These are phyloP conservation scores for Dactylorhiza incarnata DNA, from an alignment of 106 monocot genomes.

Conservation along the genomic window DNA sequence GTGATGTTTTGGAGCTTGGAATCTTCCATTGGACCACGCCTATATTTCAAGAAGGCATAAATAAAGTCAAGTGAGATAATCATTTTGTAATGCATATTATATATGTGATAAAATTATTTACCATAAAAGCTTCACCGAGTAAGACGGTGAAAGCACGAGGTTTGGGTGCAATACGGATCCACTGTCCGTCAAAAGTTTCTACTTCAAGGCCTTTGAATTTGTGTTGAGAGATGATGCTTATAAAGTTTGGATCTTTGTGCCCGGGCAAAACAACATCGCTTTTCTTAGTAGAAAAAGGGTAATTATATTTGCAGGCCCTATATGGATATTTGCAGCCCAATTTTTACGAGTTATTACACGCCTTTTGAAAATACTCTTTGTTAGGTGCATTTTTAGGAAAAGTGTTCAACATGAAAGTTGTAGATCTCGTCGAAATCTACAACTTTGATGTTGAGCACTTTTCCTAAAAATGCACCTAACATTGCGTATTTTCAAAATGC, in stretches of 20 bases:
- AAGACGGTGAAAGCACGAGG: conserved; percentile 1
- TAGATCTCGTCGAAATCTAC: no score
- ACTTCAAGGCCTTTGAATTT: background rate
- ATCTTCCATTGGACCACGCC: conserved; percentile 29
- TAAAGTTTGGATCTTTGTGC: background rate
- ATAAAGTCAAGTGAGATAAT: background rate
- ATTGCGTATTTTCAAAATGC: no score
- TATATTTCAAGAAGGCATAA: background rate
- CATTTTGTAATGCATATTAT: background rate
- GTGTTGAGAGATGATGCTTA: background rate
- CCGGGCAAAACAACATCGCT: background rate
- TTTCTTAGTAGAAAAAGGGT: background rate
- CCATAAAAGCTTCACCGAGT: conserved; percentile 4
- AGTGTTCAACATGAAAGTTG: no score
- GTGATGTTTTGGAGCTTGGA: conserved; percentile 4
- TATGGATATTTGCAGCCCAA: no score
- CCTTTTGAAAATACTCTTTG: no score
- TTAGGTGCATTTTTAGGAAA: no score
- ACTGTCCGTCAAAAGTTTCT: background rate
- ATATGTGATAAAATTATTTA: background rate
- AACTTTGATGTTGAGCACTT: no score
- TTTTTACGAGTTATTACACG: no score
- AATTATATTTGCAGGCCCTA: no score
- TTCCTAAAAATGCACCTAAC: no score
- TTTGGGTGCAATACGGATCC: background rate